Conservation (phyloP, 2,329 filamentous ascomycete species). For the Pseudocercospora musae region DNA sequence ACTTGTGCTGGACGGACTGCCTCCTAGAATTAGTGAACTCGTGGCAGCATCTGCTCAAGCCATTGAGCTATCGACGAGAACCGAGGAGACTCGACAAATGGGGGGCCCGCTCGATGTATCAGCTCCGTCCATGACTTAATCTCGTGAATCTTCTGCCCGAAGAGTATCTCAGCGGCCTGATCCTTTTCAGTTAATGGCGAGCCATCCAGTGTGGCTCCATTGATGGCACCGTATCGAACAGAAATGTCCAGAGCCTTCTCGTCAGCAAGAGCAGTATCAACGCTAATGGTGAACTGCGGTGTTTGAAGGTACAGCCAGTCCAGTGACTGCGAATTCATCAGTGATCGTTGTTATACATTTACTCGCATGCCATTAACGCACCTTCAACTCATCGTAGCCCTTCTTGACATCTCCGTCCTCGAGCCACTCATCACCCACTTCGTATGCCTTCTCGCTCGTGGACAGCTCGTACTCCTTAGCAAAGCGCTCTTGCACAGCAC, state of each 20-base stretch:
- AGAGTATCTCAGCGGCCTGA: background rate
- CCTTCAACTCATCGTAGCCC: slow-evolving; percentile 61
- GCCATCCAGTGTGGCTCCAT: slow-evolving; percentile 40
- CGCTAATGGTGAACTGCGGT: slow-evolving; percentile 63
- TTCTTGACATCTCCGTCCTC: slow-evolving; percentile 55
- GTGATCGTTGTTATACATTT: slow-evolving; percentile 8
- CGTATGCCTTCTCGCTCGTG: slow-evolving; percentile 37
- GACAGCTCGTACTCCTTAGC: slow-evolving; percentile 57
- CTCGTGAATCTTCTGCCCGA: slow-evolving; percentile 49
- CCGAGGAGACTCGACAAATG: background rate
- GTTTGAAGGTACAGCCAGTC: slow-evolving; percentile 85
- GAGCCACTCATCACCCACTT: slow-evolving; percentile 54
- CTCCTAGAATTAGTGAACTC: background rate
- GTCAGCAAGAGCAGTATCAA: slow-evolving; percentile 7
- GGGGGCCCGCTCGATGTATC: background rate
- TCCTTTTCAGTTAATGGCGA: slow-evolving; percentile 4
- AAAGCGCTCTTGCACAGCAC: slow-evolving; percentile 58
- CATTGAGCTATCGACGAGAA: slow-evolving; percentile 15
- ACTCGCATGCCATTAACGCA: slow-evolving; percentile 36
- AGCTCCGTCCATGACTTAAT: slow-evolving; percentile 33
- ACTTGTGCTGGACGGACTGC: background rate
- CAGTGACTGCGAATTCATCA: slow-evolving; percentile 50
- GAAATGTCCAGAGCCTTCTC: slow-evolving; percentile 26
- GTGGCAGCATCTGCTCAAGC: slow-evolving; percentile 28
- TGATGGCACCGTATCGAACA: slow-evolving; percentile 57